Conservation (phyloP, 2,329 filamentous ascomycete genomes). For the Magnaporthiopsis incrustans region DNA sequence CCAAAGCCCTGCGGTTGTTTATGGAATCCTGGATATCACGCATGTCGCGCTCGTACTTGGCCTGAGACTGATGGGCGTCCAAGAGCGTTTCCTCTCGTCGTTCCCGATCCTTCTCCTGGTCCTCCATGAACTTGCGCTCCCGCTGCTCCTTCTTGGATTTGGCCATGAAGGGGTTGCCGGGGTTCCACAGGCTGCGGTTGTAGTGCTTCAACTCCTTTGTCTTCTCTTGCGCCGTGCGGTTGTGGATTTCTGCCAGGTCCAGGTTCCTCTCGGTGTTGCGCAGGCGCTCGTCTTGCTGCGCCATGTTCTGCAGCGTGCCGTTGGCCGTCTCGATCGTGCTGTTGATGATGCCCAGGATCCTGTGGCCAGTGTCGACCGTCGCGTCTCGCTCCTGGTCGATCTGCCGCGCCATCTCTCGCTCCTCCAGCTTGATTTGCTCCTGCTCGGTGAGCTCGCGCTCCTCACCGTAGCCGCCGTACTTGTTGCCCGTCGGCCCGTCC, state of each 20-base stretch:
- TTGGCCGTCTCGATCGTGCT: slow-evolving; percentile 64
- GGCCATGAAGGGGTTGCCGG: slow-evolving; percentile 65
- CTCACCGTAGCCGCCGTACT: slow-evolving; percentile 52
- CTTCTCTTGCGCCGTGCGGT: slow-evolving; percentile 68
- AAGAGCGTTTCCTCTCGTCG: slow-evolving; percentile 56
- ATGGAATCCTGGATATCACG: slow-evolving; percentile 26
- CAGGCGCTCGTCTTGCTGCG: slow-evolving; percentile 70
- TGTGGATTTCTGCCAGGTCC: slow-evolving; percentile 70
- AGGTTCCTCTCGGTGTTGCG: slow-evolving; percentile 79
- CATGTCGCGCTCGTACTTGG: slow-evolving; percentile 42
- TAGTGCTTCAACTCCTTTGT: slow-evolving; percentile 76
- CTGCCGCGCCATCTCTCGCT: slow-evolving; percentile 62
- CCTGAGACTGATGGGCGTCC: slow-evolving; percentile 41
- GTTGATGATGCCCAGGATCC: slow-evolving; percentile 59
- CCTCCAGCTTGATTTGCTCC: slow-evolving; percentile 49
- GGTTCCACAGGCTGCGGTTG: slow-evolving; percentile 72
- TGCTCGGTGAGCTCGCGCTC: slow-evolving; percentile 76
- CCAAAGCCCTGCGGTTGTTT: slow-evolving; percentile 51
- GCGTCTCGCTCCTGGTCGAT: slow-evolving; percentile 70
- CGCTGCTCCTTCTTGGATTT: slow-evolving; percentile 54
- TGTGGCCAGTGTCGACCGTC: slow-evolving; percentile 46
- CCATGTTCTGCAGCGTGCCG: slow-evolving; percentile 64
- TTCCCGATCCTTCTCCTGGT: slow-evolving; percentile 57
- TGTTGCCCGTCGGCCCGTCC: slow-evolving; percentile 5
- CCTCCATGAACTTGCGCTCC: slow-evolving; percentile 62